A percentile compares a stretch with the other conserved stretches of the same genome.
These are phyloP conservation scores for Phylloporus sp. DNA, from an alignment of 768 basidiomycete genomes.

Conservation along the genomic window DNA sequence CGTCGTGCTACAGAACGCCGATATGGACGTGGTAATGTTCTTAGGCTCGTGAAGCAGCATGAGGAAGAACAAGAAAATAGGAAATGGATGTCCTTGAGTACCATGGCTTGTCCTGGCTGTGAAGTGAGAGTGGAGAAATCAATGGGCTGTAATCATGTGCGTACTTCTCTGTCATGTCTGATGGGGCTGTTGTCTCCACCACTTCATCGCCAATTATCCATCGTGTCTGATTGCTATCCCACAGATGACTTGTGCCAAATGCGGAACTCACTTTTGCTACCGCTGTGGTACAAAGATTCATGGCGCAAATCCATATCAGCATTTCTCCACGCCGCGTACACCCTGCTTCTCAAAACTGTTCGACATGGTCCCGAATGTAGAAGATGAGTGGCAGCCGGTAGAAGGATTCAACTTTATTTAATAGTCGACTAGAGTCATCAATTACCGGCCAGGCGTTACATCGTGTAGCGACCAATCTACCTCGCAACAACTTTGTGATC, in stretches of 20 bases:
- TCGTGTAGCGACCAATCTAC: not conserved
- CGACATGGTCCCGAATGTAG: conserved; percentile 40
- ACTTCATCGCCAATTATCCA: not conserved
- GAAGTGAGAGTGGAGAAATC: conserved; percentile 69
- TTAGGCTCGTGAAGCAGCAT: conserved; percentile 55
- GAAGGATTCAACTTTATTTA: conserved; percentile 35
- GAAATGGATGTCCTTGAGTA: conserved; percentile 66
- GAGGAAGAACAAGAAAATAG: conserved; percentile 73
- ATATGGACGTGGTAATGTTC: conserved; percentile 61
- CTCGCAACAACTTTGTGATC: too few relatives aligned
- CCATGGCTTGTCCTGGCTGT: conserved; percentile 75
- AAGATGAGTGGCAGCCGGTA: conserved; percentile 47
- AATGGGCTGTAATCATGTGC: conserved; percentile 84
- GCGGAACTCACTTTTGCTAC: conserved; percentile 78
- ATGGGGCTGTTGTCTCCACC: not conserved
- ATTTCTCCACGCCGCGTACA: conserved; percentile 55
- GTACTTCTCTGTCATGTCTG: conserved; percentile 20
- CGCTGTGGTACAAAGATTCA: conserved; percentile 60
- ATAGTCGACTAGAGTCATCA: not conserved
- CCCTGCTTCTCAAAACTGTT: conserved; percentile 66
- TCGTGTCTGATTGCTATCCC: conserved; percentile 2
- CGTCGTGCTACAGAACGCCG: conserved; percentile 54
- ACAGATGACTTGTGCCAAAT: conserved; percentile 79
- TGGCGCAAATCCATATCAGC: conserved; percentile 54
- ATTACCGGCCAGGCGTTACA: not conserved